Percentiles rank a stretch among this genome's conserved stretches.
phyloP scores from a whole-genome alignment of 352 stramenopile species.

The Lagenidium giganteum region DNA sequence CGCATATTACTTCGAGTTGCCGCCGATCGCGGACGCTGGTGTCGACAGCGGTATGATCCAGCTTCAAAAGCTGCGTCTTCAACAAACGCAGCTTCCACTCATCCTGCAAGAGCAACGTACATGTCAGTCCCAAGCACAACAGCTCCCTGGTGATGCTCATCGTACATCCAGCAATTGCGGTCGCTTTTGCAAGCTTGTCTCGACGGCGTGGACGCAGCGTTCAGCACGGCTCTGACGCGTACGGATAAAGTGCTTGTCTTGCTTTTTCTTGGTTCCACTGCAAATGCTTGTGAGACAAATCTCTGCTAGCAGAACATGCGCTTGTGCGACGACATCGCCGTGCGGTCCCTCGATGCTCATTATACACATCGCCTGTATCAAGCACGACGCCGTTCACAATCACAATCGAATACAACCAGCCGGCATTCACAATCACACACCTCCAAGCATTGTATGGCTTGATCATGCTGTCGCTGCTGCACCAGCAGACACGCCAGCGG shows the following conservation, averaged over 20 bases:
- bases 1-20: conserved; percentile 41
- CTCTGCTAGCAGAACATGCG: conserved; percentile 54
- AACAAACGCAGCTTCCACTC: conserved; percentile 40
- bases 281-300: conserved; percentile 41
- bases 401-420: background rate
- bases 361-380: too few species aligned
- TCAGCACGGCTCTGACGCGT: conserved; percentile 43
- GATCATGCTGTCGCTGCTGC: conserved; percentile 28
- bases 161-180: too few species aligned
- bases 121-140: background rate
- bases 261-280: conserved; percentile 28
- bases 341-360: too few species aligned
- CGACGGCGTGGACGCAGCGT: conserved; percentile 27
- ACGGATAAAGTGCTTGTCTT: conserved; percentile 42
- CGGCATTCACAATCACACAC: conserved; percentile 16
- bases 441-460: conserved; percentile 46
- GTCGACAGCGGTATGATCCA: conserved; percentile 41
- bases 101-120: conserved; percentile 14
- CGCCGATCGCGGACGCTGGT: conserved; percentile 23
- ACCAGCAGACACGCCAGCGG: conserved; percentile 41
- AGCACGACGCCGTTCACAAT: too few species aligned
- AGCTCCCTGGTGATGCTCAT: too few species aligned
- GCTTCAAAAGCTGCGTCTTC: conserved; percentile 51
- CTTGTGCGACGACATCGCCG: conserved; percentile 10
- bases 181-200: too few species aligned